Percentiles rank a stretch among this genome's conserved stretches.
Evolutionary conservation across 75 land plant genomes (phyloP).

Genomic region (Pinus albicaulis): DNA sequence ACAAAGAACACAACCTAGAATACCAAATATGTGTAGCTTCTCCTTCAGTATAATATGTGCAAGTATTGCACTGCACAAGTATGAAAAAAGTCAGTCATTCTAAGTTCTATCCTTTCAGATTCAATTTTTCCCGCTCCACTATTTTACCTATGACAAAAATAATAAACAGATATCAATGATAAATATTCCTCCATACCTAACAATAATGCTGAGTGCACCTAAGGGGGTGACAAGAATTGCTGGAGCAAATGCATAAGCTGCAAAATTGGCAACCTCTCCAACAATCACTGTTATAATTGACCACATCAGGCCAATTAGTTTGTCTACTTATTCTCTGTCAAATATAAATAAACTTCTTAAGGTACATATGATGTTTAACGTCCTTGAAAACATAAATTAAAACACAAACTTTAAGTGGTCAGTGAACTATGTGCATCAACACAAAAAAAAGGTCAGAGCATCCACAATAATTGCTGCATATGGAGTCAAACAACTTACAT

Average conservation of each 20-base stretch:
- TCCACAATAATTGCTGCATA: neutral
- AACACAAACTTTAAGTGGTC: neutral
- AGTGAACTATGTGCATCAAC: neutral
- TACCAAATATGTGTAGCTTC: conserved; percentile 74
- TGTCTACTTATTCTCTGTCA: neutral
- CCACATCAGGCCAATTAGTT: neutral
- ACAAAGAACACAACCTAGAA: conserved; percentile 85
- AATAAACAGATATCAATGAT: neutral
- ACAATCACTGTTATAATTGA: conserved; percentile 54
- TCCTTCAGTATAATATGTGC: conserved; percentile 83
- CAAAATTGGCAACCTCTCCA: conserved; percentile 82
- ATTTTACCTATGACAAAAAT: neutral
- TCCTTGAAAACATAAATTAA: neutral
- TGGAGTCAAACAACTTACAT: neutral
- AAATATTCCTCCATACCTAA: conserved; percentile 42
- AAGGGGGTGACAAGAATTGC: conserved; percentile 83
- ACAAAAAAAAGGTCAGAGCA: conserved; percentile 2
- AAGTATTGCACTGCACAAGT: conserved; percentile 66
- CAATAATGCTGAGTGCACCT: conserved; percentile 80
- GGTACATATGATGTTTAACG: neutral
- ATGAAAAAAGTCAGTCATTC: conserved; percentile 1
- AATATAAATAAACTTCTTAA: neutral
- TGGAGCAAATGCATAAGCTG: conserved; percentile 85
- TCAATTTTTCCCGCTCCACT: neutral
- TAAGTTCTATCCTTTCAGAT: neutral